phyloP scores from a whole-genome alignment of 495 filamentous ascomycete genomes.

The Chaetomium tenue region DNA sequence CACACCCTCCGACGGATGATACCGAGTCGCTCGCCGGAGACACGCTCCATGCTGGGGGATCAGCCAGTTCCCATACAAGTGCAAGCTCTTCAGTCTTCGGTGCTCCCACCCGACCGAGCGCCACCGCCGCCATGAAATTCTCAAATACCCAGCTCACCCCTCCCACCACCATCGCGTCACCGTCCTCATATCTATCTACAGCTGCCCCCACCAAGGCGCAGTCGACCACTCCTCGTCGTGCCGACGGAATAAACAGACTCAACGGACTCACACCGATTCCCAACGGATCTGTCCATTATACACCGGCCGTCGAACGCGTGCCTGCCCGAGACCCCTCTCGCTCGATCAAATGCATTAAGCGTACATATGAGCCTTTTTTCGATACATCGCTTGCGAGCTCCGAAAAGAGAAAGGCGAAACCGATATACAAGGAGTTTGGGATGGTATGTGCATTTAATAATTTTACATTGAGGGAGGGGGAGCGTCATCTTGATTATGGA shows the following conservation, averaged over 20 bases:
- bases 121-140: slow-evolving; percentile 49
- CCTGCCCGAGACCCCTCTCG: slow-evolving; percentile 62
- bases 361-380: slow-evolving; percentile 67
- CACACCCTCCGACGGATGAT: slow-evolving; percentile 52
- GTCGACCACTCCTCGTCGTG: slow-evolving; percentile 36
- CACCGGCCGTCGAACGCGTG: slow-evolving; percentile 51
- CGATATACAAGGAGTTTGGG: slow-evolving; percentile 70
- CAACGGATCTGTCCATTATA: slow-evolving; percentile 41
- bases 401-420: slow-evolving; percentile 65
- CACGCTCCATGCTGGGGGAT: slow-evolving; percentile 61
- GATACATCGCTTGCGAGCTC: slow-evolving; percentile 54
- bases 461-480: slow-evolving; percentile 42
- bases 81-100: slow-evolving; percentile 66
- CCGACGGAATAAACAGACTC: slow-evolving; percentile 31
- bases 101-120: slow-evolving; percentile 46
- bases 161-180: slow-evolving; percentile 72
- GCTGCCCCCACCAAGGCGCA: slow-evolving; percentile 38
- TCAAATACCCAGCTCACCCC: slow-evolving; percentile 65
- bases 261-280: slow-evolving; percentile 26
- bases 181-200: slow-evolving; percentile 55
- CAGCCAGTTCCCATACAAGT: slow-evolving; percentile 64
- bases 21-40: slow-evolving; percentile 59
- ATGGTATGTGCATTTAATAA: slow-evolving; percentile 56
- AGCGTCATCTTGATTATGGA: slow-evolving; percentile 56
- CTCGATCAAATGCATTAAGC: slow-evolving; percentile 63